Conservation (phyloP, 371 early-diverging fungal species). For the Syncephalastrum sp. region DNA sequence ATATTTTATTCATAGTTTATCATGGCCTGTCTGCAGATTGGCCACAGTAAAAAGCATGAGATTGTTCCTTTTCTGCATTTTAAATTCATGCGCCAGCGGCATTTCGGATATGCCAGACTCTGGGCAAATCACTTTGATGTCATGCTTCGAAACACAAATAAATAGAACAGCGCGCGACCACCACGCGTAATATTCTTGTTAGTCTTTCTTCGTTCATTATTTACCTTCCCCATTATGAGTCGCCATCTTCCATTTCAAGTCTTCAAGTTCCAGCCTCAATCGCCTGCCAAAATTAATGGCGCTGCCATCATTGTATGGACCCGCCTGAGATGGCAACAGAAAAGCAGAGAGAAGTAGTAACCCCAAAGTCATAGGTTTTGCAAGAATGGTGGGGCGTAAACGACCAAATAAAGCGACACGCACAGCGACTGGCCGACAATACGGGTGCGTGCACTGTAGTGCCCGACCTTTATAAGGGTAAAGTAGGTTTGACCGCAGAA, state of each 20-base stretch:
- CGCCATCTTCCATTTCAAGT: slow-evolving; percentile 17
- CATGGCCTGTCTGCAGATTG: too few species aligned
- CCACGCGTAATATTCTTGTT: background rate
- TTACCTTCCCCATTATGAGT: slow-evolving; percentile 3
- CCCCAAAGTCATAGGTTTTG: slow-evolving; percentile 13
- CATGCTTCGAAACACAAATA: too few species aligned
- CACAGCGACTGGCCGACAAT: slow-evolving; percentile 46
- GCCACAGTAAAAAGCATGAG: too few species aligned
- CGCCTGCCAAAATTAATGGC: slow-evolving; percentile 11
- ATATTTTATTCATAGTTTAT: too few species aligned
- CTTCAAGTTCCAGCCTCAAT: slow-evolving; percentile 18
- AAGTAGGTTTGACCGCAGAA: slow-evolving; percentile 38
- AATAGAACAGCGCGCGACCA: too few species aligned
- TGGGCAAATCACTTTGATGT: too few species aligned
- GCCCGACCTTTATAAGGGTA: slow-evolving; percentile 54
- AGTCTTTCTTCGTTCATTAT: slow-evolving; percentile 1
- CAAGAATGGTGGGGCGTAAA: slow-evolving; percentile 48
- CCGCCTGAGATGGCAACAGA: background rate
- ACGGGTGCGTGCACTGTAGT: slow-evolving; percentile 42
- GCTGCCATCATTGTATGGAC: slow-evolving; percentile 27
- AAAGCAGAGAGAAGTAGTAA: background rate
- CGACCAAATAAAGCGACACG: slow-evolving; percentile 40
- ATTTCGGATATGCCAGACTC: too few species aligned
- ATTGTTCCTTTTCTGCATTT: too few species aligned
- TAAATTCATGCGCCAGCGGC: too few species aligned